Base-by-base conservation (phyloP, 164 flowering plant species). In the Saururus chinensis region DNA sequence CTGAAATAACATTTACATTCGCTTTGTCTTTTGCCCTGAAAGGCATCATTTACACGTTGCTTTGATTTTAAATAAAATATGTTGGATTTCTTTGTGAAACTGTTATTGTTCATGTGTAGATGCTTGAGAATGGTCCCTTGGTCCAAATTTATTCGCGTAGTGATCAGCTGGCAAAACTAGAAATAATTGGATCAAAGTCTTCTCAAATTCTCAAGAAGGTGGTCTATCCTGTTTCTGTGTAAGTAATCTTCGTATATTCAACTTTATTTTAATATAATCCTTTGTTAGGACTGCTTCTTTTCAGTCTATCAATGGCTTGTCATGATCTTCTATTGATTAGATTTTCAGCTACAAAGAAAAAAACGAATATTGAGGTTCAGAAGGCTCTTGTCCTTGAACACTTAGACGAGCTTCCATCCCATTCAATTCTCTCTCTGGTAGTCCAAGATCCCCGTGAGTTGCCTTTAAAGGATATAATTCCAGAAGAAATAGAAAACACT, bases 401-500 rank as follows among this genome's bases (percentile, higher is more conserved):
- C 63, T 87, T 72, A 51, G 79, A 82, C 12, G 49, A 68, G 49
- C 67, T 77, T 60, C 61, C 83, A 60, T 63, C 88, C 65, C 66
- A 70, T 70, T 72, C 90, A 45, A 70, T 85, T 70, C 56, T 84
- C 51, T 79, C 90, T 61, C 75, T 85, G 52, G 68, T 59, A 0
- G 84, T 88, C 56, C 64, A 71, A 66, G 99, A 93, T 76, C 99
- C 99, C 40, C 90, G 97, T 40, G 41, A 37, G 63, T 51, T 73
- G 20, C 61, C 65, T 22, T 53, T 61, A 48, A 62, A 65, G 53
- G 63, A 40, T 21, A 23, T 45, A 75, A 69, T 40, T 77, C 55
- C 68, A 17, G 77, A 62, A 10, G 68, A 59, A 61, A 42, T 66
- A 42, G 14, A 70, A 30, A 23, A 55, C 35, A 30, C 55, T 45